Evolutionary conservation across 805 yeast genomes (phyloP).

Genomic region (Saccharomycopsis malanga): DNA sequence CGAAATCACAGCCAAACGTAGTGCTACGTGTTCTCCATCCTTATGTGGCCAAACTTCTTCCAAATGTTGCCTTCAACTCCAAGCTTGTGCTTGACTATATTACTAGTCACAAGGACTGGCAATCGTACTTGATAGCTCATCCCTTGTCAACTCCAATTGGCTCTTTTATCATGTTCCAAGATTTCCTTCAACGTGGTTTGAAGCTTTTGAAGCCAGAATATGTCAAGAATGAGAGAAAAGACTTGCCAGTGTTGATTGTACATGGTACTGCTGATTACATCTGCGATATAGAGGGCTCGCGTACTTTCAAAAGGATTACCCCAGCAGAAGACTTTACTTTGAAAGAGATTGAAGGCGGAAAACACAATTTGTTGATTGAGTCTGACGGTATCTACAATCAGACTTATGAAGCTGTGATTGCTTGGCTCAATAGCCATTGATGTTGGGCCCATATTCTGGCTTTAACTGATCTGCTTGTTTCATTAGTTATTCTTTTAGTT

Average conservation of each 20-base stretch:
- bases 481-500: neutral
- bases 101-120: slow-evolving; percentile 43
- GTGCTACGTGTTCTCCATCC: slow-evolving; percentile 38
- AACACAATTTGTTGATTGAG: slow-evolving; percentile 35
- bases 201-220: slow-evolving; percentile 36
- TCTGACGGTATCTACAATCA: slow-evolving; percentile 32
- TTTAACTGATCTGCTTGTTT: neutral
- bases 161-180: slow-evolving; percentile 49
- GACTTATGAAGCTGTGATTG: neutral
- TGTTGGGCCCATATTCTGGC: neutral
- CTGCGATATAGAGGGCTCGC: slow-evolving; percentile 45
- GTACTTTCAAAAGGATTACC: slow-evolving; percentile 33
- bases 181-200: slow-evolving; percentile 58
- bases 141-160: slow-evolving; percentile 42
- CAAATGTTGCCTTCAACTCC: slow-evolving; percentile 48
- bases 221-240: slow-evolving; percentile 24
- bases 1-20: slow-evolving; percentile 49
- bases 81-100: slow-evolving; percentile 47
- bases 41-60: slow-evolving; percentile 34
- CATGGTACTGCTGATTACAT: slow-evolving; percentile 63
- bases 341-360: slow-evolving; percentile 25
- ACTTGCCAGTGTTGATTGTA: slow-evolving; percentile 44
- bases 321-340: slow-evolving; percentile 25
- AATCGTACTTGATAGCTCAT: slow-evolving; percentile 37
- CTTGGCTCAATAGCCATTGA: slow-evolving; percentile 2